Conservation (phyloP, 2,329 filamentous ascomycete species). For the Meredithiella fracta region DNA sequence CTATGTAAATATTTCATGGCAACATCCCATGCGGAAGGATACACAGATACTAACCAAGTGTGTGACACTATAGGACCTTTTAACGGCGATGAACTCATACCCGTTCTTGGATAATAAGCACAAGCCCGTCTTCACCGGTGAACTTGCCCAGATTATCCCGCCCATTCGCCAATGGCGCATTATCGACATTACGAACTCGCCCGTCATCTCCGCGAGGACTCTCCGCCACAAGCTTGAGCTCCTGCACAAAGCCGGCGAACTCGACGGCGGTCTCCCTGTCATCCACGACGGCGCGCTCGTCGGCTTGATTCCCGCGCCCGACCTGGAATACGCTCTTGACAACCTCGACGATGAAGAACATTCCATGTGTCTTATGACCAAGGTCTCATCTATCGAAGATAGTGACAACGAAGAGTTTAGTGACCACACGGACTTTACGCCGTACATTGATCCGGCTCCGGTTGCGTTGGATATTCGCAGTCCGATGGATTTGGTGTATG, state of each 20-base stretch:
- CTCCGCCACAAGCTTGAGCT: slow-evolving; percentile 68
- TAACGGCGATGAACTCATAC: slow-evolving; percentile 95
- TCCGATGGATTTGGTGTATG: slow-evolving; percentile 88
- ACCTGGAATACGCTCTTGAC: slow-evolving; percentile 85
- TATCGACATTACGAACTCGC: slow-evolving; percentile 77
- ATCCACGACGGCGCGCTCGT: slow-evolving; percentile 63
- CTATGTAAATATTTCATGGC: slow-evolving; percentile 40
- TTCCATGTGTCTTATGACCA: slow-evolving; percentile 67
- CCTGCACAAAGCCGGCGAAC: slow-evolving; percentile 69
- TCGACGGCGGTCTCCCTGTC: slow-evolving; percentile 84
- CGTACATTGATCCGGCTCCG: slow-evolving; percentile 81
- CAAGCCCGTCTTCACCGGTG: slow-evolving; percentile 76
- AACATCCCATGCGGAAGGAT: not conserved
- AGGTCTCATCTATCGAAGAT: slow-evolving; percentile 45
- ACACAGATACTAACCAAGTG: slow-evolving; percentile 6
- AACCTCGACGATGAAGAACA: slow-evolving; percentile 59
- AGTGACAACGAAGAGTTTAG: slow-evolving; percentile 28
- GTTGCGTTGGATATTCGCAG: slow-evolving; percentile 75
- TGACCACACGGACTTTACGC: slow-evolving; percentile 72
- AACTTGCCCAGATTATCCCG: slow-evolving; percentile 73
- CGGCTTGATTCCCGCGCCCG: slow-evolving; percentile 81
- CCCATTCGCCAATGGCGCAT: slow-evolving; percentile 57
- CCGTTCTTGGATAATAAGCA: slow-evolving; percentile 95
- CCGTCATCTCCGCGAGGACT: slow-evolving; percentile 58
- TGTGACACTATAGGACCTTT: slow-evolving; percentile 44